phyloP scores from a whole-genome alignment of 2,329 filamentous ascomycete species.

The Fusarium napiforme region DNA sequence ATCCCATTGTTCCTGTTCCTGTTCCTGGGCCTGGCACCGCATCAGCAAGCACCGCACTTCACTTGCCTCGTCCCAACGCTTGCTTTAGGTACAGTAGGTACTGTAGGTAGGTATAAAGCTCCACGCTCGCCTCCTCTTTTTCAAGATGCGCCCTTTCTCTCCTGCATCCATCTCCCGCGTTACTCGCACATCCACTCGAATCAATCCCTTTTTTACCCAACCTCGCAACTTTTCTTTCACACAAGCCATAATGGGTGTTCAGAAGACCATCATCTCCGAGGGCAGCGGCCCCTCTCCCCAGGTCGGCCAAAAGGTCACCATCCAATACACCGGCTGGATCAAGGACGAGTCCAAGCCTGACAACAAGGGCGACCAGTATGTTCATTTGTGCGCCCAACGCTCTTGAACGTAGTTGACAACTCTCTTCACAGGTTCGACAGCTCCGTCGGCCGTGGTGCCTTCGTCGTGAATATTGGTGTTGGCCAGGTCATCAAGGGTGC shows the following conservation, averaged over 20 bases:
- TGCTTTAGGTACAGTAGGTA: slow-evolving; percentile 5
- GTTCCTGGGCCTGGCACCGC: slow-evolving; percentile 14
- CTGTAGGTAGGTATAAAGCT: slow-evolving; percentile 26
- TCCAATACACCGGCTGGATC: slow-evolving; percentile 92
- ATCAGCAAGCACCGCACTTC: slow-evolving; percentile 27
- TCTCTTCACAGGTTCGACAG: slow-evolving; percentile 81
- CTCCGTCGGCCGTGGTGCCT: slow-evolving; percentile 80
- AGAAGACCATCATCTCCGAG: slow-evolving; percentile 69
- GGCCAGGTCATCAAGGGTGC: slow-evolving; percentile 88
- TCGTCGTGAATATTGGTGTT: slow-evolving; percentile 81
- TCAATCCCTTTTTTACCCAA: slow-evolving; percentile 33
- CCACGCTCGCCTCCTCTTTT: slow-evolving; percentile 27
- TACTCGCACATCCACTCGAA: slow-evolving; percentile 30
- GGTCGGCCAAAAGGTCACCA: slow-evolving; percentile 78
- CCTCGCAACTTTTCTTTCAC: slow-evolving; percentile 36
- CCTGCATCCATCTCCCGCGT: slow-evolving; percentile 34
- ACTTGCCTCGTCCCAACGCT: background rate
- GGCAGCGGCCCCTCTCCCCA: slow-evolving; percentile 73
- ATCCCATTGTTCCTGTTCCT: slow-evolving; percentile 23
- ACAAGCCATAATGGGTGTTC: slow-evolving; percentile 73
- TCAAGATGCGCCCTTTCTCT: slow-evolving; percentile 36
- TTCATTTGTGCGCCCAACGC: slow-evolving; percentile 8
- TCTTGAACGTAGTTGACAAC: slow-evolving; percentile 14
- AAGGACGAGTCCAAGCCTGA: slow-evolving; percentile 71
- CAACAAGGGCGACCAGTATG: slow-evolving; percentile 78